Percentiles rank a stretch among this genome's conserved stretches.
Evolutionary conservation across 441 rosid genomes (phyloP).

Genomic region (Macaranga tanarius): DNA sequence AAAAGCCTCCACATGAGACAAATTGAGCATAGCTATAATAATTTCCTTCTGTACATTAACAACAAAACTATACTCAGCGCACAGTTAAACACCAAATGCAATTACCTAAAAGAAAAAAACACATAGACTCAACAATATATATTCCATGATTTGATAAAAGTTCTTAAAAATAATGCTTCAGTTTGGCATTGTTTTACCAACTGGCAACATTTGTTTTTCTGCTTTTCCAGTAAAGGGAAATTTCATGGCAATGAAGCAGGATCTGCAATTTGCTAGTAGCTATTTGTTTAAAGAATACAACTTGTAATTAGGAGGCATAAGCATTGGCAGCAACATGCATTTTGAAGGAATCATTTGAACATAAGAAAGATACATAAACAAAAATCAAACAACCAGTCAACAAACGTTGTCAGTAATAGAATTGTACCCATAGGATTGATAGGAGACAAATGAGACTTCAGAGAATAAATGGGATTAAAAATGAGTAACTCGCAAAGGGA

Average conservation of each 20-base stretch:
- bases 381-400: background rate
- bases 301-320: no score
- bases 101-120: constrained; percentile 3
- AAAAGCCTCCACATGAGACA: constrained; percentile 18
- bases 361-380: background rate
- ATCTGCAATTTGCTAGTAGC: no score
- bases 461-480: background rate
- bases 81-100: background rate
- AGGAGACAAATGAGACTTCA: background rate
- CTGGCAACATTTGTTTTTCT: background rate
- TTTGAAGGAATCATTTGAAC: background rate
- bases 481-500: background rate
- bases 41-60: background rate
- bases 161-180: background rate
- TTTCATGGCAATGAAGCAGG: constrained; percentile 1
- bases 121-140: background rate
- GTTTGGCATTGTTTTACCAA: background rate
- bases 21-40: constrained; percentile 11
- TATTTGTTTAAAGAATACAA: no score
- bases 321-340: background rate
- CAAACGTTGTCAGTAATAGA: background rate
- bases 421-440: background rate
- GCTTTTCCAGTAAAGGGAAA: background rate
- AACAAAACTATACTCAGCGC: constrained; percentile 9
- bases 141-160: background rate